Conservation (phyloP, 2,329 filamentous ascomycete species). For the Zymoseptoria ardabiliae region DNA sequence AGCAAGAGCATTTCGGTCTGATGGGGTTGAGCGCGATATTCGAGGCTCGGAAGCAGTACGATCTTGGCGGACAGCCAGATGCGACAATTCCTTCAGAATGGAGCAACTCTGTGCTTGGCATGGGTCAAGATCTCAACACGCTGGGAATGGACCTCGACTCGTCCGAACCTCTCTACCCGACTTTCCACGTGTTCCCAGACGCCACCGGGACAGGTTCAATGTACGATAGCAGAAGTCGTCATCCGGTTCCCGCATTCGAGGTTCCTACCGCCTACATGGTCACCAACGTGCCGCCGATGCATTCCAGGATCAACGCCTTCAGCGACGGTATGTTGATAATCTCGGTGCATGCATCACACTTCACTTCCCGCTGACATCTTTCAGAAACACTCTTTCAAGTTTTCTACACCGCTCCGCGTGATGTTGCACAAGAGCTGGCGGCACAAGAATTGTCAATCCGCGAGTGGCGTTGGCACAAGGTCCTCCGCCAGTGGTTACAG, state of each 20-base stretch:
- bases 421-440: conserved; percentile 59
- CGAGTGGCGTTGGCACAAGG: conserved; percentile 50
- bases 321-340: conserved; percentile 26
- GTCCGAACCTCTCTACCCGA: conserved; percentile 49
- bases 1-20: conserved; percentile 53
- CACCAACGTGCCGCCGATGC: conserved; percentile 56
- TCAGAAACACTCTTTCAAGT: conserved; percentile 61
- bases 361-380: background rate
- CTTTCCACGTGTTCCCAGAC: conserved; percentile 57
- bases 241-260: conserved; percentile 56
- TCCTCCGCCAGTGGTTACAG: conserved; percentile 49
- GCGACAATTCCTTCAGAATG: conserved; percentile 23
- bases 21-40: conserved; percentile 50
- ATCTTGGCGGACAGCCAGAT: conserved; percentile 22
- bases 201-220: conserved; percentile 16
- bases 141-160: conserved; percentile 56
- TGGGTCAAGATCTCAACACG: conserved; percentile 57
- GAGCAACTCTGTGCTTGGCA: conserved; percentile 37
- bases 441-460: conserved; percentile 52
- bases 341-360: background rate
- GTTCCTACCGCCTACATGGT: conserved; percentile 59
- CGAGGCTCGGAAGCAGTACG: conserved; percentile 22
- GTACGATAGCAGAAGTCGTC: conserved; percentile 42
- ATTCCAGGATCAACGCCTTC: conserved; percentile 30
- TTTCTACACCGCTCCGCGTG: conserved; percentile 60